phyloP scores from a whole-genome alignment of 2,329 filamentous ascomycete species.

The Penicillium sp. region DNA sequence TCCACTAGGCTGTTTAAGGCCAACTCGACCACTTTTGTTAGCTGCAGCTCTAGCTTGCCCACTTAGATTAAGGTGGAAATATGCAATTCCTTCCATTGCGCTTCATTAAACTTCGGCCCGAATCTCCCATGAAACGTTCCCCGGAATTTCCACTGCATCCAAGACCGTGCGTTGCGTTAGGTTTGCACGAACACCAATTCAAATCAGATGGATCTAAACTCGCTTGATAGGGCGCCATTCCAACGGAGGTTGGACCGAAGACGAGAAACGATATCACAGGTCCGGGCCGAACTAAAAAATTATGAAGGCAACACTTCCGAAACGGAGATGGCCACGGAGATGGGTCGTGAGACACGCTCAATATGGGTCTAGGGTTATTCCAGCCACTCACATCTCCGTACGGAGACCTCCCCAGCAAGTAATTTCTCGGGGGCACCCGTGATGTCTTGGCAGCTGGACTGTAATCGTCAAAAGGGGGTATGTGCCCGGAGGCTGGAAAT shows the following conservation, averaged over 20 bases:
- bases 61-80: not conserved
- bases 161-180: not conserved
- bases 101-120: not conserved
- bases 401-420: not conserved
- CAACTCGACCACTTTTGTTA: not conserved
- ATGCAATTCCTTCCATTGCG: not conserved
- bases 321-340: not conserved
- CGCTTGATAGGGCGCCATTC: not conserved
- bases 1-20: conserved; percentile 9
- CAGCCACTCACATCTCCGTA: not conserved
- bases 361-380: not conserved
- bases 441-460: not conserved
- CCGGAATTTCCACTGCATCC: not conserved
- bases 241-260: not conserved
- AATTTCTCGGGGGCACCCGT: not conserved
- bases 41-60: not conserved
- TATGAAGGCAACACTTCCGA: not conserved
- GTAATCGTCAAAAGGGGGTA: not conserved
- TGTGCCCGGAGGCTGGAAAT: not conserved
- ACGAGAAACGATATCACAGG: not conserved
- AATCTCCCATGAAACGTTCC: not conserved
- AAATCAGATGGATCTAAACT: not conserved
- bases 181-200: not conserved
- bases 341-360: not conserved
- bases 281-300: conserved; percentile 2